phyloP scores from a whole-genome alignment of 371 early-diverging fungal genomes.

The Thermomucor indicae-seudaticae region DNA sequence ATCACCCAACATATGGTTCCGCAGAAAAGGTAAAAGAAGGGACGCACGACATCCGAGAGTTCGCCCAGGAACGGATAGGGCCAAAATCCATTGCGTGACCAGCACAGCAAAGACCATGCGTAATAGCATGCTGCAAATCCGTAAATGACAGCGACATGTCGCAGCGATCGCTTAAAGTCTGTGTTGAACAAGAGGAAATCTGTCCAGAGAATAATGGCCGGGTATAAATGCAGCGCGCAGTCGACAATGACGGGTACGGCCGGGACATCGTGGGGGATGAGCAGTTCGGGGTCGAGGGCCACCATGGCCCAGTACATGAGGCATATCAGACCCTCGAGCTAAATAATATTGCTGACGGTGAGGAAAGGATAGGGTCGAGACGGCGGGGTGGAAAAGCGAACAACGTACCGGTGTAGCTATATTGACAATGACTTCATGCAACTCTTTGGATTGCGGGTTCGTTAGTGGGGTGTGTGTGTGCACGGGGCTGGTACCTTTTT shows the following conservation, averaged over 20 bases:
- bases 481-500: background rate
- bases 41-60: conserved; percentile 16
- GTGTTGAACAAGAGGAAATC: conserved; percentile 39
- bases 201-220: conserved; percentile 36
- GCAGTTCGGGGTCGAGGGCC: conserved; percentile 24
- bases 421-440: conserved; percentile 21
- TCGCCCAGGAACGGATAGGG: conserved; percentile 41
- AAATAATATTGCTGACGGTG: background rate
- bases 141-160: conserved; percentile 28
- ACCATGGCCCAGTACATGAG: conserved; percentile 40
- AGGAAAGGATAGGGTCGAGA: background rate
- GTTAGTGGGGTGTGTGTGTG: background rate
- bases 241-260: conserved; percentile 31
- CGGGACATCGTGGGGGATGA: conserved; percentile 30
- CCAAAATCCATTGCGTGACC: conserved; percentile 30
- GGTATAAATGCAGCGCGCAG: conserved; percentile 36
- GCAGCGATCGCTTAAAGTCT: conserved; percentile 29
- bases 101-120: conserved; percentile 38
- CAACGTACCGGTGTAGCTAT: conserved; percentile 38
- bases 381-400: background rate
- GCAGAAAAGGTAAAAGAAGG: conserved; percentile 23
- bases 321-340: conserved; percentile 42
- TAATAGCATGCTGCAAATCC: conserved; percentile 25
- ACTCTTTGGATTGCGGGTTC: conserved; percentile 10
- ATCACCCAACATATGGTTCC: conserved; percentile 31